Base-by-base conservation (phyloP, 2,329 filamentous ascomycete species). In the Plenodomus lindquistii region DNA sequence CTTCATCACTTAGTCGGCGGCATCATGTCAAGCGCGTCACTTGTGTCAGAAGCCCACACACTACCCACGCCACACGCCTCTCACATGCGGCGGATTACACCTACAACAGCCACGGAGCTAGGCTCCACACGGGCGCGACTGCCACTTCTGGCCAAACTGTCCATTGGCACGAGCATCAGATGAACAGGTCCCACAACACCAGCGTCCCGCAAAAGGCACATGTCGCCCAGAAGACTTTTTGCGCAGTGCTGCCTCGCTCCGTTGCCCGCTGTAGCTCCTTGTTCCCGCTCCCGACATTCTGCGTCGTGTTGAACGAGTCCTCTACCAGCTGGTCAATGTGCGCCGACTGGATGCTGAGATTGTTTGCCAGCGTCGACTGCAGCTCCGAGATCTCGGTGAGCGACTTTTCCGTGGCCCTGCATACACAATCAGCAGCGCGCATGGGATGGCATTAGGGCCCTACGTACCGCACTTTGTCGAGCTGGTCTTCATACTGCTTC, bases 311-410 rank as follows among this genome's bases (percentile, higher is more conserved):
- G 51, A 86, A 82, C 1, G 91, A 91, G 71, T 99, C 93, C 37
- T 86, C 80, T 24, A 96, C 90, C 17, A 99, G 80, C 69, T 94
- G 89, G 51, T 91, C 88, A 54, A 99, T 96, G 62, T 94, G 87
- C 47, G 90, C 91, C 45, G 89, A 88, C 68, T 99, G 94, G 13
- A 87, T 86, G 34, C 86, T 83, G 18, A 99, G 81, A 67, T 97
- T 96, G 62, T 84, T 85, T 35, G 94, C 90, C 11, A 99, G 85
- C 44, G 93, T 86, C 46, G 89, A 90, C 70, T 99, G 94, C 42
- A 99, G 79, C 67, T 96, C 91, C 7, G 91, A 88, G 55, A 99
- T 97, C 71, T 99, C 94, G 3, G 96, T 73, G 5, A 99, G 81
- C 1, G 91, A 96, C 69, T 89, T 90, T 71, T 99, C 91, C 0